phyloP scores from a whole-genome alignment of 331 rosid species.

The Rosa hybrid region DNA sequence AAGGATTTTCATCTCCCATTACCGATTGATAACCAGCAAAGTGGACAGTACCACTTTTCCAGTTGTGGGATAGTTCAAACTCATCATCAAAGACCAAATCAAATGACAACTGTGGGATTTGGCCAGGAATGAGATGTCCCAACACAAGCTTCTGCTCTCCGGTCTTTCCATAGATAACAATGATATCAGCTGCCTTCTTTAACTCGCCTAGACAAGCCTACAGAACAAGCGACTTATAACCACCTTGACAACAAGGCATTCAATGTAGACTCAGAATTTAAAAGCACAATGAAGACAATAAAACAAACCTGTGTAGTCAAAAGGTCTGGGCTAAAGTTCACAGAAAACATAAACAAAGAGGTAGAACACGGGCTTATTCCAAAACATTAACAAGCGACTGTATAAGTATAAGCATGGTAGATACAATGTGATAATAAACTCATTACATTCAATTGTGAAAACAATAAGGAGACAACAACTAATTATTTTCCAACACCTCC shows the following conservation, averaged over 20 bases:
- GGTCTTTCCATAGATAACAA: conserved; percentile 45
- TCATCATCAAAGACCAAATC: conserved; percentile 81
- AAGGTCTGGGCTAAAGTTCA: no score
- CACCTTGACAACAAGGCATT: neutral
- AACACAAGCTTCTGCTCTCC: conserved; percentile 66
- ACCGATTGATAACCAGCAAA: conserved; percentile 66
- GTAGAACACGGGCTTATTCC: no score
- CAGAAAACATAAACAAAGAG: no score
- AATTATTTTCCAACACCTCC: no score
- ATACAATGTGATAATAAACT: no score
- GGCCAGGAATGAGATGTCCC: conserved; percentile 61
- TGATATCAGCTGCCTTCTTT: conserved; percentile 55
- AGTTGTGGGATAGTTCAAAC: conserved; percentile 80
- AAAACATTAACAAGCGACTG: no score
- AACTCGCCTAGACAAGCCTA: conserved; percentile 77
- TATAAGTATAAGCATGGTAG: no score
- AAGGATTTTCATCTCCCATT: conserved; percentile 59
- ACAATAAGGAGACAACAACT: no score
- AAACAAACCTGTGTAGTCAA: conserved; percentile 53
- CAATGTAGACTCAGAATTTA: neutral
- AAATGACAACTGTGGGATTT: conserved; percentile 63
- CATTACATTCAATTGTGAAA: no score
- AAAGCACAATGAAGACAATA: neutral
- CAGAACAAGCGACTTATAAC: neutral
- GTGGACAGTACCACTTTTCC: conserved; percentile 57